Percentiles rank a stretch among this genome's conserved stretches.
phyloP scores from a whole-genome alignment of 495 filamentous ascomycete genomes.

The Hyaloscypha variabilis region DNA sequence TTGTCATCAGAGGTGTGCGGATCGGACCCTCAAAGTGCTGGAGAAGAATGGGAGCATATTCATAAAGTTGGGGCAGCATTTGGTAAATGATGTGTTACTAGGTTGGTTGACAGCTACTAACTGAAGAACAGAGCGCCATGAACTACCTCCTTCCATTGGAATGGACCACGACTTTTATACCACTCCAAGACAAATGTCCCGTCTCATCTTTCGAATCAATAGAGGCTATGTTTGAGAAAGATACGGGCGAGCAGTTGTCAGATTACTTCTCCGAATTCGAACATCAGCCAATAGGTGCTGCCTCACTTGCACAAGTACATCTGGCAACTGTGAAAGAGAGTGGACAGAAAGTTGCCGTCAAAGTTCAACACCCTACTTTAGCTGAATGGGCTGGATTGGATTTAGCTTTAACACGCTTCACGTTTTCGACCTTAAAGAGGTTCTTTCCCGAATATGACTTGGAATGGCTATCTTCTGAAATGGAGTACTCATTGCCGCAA shows the following conservation, averaged over 20 bases:
- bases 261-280: conserved; percentile 88
- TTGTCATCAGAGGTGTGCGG: conserved; percentile 91
- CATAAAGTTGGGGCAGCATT: conserved; percentile 95
- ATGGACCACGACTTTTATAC: conserved; percentile 96
- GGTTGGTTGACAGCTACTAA: conserved; percentile 10
- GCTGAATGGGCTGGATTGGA: conserved; percentile 93
- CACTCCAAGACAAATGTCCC: conserved; percentile 93
- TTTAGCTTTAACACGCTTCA: conserved; percentile 81
- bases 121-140: conserved; percentile 72
- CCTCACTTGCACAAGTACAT: conserved; percentile 94
- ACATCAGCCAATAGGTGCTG: conserved; percentile 79
- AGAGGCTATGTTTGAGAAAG: conserved; percentile 77
- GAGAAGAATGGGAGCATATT: conserved; percentile 98
- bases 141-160: conserved; percentile 91
- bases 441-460: conserved; percentile 98
- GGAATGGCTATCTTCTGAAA: conserved; percentile 92
- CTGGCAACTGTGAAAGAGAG: conserved; percentile 82
- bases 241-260: conserved; percentile 78
- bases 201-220: conserved; percentile 91
- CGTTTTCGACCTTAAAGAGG: conserved; percentile 83
- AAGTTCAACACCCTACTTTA: conserved; percentile 91
- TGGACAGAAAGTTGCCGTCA: conserved; percentile 93
- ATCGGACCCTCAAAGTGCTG: conserved; percentile 78
- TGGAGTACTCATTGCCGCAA: conserved; percentile 86
- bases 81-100: conserved; percentile 48